These are phyloP conservation scores for Diplogelasinospora grovesii DNA, from an alignment of 495 filamentous ascomycete species.

Conservation along the genomic window DNA sequence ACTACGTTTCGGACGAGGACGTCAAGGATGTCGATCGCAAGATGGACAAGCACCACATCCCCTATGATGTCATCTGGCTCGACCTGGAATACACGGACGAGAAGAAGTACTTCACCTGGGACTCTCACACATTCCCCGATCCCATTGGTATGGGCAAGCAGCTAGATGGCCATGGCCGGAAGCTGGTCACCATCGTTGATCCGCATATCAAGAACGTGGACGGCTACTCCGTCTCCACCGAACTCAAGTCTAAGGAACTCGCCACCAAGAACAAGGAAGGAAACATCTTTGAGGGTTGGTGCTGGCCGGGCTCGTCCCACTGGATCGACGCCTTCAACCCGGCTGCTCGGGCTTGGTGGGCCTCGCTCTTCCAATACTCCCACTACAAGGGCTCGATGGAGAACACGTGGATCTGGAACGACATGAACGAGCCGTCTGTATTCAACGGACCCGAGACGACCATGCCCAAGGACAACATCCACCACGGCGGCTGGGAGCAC, in stretches of 20 bases:
- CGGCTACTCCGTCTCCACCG: conserved; percentile 66
- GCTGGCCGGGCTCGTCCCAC: conserved; percentile 93
- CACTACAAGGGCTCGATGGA: conserved; percentile 72
- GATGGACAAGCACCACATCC: conserved; percentile 89
- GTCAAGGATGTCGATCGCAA: conserved; percentile 93
- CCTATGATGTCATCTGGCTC: conserved; percentile 98
- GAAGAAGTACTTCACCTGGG: conserved; percentile 98
- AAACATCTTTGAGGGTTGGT: conserved; percentile 89
- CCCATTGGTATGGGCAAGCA: conserved; percentile 84
- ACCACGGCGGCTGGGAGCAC: conserved; percentile 90
- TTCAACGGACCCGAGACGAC: conserved; percentile 97
- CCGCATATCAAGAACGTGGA: conserved; percentile 93
- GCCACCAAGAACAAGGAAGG: conserved; percentile 85
- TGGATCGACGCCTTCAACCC: conserved; percentile 97
- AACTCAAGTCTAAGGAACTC: conserved; percentile 75
- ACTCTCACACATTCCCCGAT: conserved; percentile 75
- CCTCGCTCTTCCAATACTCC: conserved; percentile 75
- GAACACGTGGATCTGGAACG: conserved; percentile 96
- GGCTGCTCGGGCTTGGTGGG: conserved; percentile 83
- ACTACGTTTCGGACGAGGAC: conserved; percentile 94
- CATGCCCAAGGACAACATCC: conserved; percentile 96
- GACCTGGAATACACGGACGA: conserved; percentile 95
- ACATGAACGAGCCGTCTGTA: conserved; percentile 99
- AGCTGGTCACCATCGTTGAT: conserved; percentile 91
- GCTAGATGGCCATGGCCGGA: conserved; percentile 72